Base-by-base conservation (phyloP, 129 eudicot species). In the Smallanthus sonchifolius region DNA sequence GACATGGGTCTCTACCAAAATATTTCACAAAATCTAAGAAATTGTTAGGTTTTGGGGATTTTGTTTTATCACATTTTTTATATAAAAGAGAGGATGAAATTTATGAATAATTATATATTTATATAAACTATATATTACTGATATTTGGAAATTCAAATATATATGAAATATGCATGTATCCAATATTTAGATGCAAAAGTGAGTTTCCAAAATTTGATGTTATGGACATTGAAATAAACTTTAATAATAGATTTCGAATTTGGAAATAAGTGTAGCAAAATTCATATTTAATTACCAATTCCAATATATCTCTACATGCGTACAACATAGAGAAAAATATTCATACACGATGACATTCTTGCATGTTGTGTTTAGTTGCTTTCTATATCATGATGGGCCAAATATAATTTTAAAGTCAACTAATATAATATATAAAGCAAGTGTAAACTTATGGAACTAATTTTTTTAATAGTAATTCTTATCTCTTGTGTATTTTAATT, bases 1-100 rank as follows among this genome's bases (percentile, higher is more conserved):
- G 92, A 90, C 80, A 86, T 93, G 79, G 96, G 92, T 43, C 87
- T 86, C 57, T 90, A 88, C 76, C 88, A 84, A 67, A 81, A 79
- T 70, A 81, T 87, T 52, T 68, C 81, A 35, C 85, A 86, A 76
- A 69, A 76, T 82, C 83, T 61, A 75, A 76, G 72, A 85, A 14
- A 38, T 17, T 64, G 54, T 76, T 54, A 40, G 40, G 30, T 64
- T 42, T 79, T 69, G 38, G 44, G 67, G 52, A 43, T 34, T 70
- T 70, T 73, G 64, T 65, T 69, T 57, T 67, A n/a, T 75, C 44
- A 19, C 28, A 6, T 14, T 39, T 71, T 71, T 7, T 16, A 13
- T 16, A 67, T 16, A 10, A 4, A 65, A 9, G 19, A 77, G 48
- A 45, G 71, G 9, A 57, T 11, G 19, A 14, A 15, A 24, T 0